Evolutionary conservation across 73 alveolate genomes (phyloP).

Genomic region (Symbiodinium natans): DNA sequence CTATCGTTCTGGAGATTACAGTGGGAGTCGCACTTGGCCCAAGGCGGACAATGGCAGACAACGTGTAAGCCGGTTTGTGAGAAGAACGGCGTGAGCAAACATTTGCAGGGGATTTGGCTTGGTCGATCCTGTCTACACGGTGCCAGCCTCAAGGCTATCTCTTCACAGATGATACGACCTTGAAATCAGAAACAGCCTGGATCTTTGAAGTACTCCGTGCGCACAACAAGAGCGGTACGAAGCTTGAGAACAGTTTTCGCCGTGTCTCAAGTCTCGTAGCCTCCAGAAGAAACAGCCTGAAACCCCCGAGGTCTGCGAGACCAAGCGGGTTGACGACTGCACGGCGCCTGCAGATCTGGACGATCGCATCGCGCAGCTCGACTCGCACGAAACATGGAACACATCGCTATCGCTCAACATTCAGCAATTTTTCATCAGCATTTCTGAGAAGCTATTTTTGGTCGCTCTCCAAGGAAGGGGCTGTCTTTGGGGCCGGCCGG

Average conservation of each 20-base stretch:
- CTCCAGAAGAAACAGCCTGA: too few relatives aligned
- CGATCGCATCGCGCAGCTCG: constrained; percentile 39
- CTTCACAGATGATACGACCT: too few relatives aligned
- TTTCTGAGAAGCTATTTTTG: too few relatives aligned
- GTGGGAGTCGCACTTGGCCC: constrained; percentile 90
- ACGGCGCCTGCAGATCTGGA: constrained; percentile 57
- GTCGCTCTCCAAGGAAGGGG: constrained; percentile 14
- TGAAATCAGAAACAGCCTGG: too few relatives aligned
- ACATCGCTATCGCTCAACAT: too few relatives aligned
- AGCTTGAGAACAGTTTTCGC: too few relatives aligned
- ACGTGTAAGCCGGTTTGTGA: too few relatives aligned
- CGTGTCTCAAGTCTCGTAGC: too few relatives aligned
- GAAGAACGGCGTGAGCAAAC: too few relatives aligned
- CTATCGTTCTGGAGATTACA: constrained; percentile 55
- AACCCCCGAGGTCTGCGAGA: constrained; percentile 46
- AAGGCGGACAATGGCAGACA: not conserved
- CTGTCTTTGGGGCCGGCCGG: constrained; percentile 51
- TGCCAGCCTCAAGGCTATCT: not conserved
- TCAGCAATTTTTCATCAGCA: too few relatives aligned
- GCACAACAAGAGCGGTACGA: too few relatives aligned
- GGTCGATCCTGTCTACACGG: constrained; percentile 79
- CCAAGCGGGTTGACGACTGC: constrained; percentile 75
- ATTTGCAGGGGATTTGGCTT: constrained; percentile 75
- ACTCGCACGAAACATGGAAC: not conserved
- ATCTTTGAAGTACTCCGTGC: too few relatives aligned